Conservation (phyloP, 208 protist genomes). For the Leptomonas seymouri region DNA sequence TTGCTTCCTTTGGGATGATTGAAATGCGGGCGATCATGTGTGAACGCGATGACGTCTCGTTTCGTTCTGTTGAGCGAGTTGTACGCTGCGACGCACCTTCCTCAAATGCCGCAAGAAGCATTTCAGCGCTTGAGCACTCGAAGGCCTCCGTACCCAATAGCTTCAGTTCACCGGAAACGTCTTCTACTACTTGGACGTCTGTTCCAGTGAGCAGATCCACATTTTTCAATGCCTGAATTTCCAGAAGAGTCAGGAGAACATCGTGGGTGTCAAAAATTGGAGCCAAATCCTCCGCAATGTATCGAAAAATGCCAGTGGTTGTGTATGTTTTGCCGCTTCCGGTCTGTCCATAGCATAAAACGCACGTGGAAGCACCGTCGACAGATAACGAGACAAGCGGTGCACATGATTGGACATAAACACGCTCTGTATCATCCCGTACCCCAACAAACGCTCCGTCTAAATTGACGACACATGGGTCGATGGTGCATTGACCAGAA, state of each 20-base stretch:
- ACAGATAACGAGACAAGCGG: conserved; percentile 82
- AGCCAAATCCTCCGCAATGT: conserved; percentile 56
- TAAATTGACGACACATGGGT: conserved; percentile 70
- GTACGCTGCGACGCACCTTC: conserved; percentile 76
- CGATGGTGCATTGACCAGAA: conserved; percentile 75
- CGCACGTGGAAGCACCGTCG: conserved; percentile 80
- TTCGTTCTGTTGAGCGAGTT: conserved; percentile 78
- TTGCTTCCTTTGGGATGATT: conserved; percentile 79
- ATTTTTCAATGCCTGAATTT: conserved; percentile 80
- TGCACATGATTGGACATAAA: conserved; percentile 82
- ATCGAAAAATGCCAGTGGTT: conserved; percentile 75
- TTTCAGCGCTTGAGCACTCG: conserved; percentile 78
- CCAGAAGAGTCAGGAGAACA: conserved; percentile 78
- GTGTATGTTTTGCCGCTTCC: conserved; percentile 93
- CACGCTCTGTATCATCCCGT: conserved; percentile 60
- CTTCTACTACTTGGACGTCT: conserved; percentile 85
- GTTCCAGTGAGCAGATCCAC: conserved; percentile 81
- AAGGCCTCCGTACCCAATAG: conserved; percentile 75
- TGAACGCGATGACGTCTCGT: conserved; percentile 84
- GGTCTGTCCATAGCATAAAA: conserved; percentile 93
- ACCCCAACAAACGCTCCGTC: conserved; percentile 78
- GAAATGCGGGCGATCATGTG: conserved; percentile 89
- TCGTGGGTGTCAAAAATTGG: conserved; percentile 71
- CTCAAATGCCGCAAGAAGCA: conserved; percentile 81
- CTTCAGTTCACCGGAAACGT: conserved; percentile 80